Conservation (phyloP, 2,329 filamentous ascomycete species). For the Chaetothyriales sp. region DNA sequence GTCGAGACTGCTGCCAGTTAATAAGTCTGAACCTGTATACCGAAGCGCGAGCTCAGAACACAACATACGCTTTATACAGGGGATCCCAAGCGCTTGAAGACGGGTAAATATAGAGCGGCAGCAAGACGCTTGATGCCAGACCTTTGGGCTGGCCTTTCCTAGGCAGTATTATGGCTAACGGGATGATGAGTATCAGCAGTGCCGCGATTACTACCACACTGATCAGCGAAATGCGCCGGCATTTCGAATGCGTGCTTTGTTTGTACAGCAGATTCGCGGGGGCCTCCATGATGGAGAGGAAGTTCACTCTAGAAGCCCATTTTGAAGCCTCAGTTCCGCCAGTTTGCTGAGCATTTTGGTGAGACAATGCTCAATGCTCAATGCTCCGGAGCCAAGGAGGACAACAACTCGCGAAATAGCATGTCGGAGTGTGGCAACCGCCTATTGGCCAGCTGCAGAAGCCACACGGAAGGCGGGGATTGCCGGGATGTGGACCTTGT, state of each 20-base stretch:
- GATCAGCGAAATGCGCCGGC: neutral
- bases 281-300: neutral
- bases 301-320: neutral
- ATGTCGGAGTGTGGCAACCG: neutral
- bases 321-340: neutral
- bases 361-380: neutral
- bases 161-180: neutral
- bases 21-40: neutral
- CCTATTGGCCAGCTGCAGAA: neutral
- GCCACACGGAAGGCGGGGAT: neutral
- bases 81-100: slow-evolving; percentile 33
- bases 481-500: neutral
- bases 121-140: slow-evolving; percentile 22
- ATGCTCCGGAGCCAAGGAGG: neutral
- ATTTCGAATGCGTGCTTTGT: neutral
- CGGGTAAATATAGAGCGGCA: slow-evolving; percentile 39
- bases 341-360: neutral
- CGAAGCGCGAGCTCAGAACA: too few relatives aligned
- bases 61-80: slow-evolving; percentile 23
- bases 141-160: neutral
- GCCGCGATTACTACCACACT: neutral
- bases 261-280: neutral
- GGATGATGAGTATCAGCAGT: neutral
- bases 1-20: neutral
- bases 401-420: neutral